Evolutionary conservation across 768 basidiomycete species (phyloP).

Genomic region (Boletus rubescentipes): DNA sequence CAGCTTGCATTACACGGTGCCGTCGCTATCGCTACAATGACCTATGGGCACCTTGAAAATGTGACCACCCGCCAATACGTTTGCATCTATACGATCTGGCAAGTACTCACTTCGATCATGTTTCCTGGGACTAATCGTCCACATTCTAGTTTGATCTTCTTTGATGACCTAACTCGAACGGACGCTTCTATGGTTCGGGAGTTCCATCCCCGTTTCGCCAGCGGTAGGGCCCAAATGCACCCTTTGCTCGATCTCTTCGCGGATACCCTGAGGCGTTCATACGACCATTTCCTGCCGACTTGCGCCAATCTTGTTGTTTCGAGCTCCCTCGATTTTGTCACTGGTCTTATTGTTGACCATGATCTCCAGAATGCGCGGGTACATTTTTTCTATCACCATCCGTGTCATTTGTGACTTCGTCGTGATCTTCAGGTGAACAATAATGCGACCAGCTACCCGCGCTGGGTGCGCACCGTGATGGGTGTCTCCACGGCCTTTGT

Average conservation of each 20-base stretch:
- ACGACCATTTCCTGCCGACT: not conserved
- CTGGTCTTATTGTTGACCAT: not conserved
- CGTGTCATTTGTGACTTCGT: too few relatives aligned
- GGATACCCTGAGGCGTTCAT: not conserved
- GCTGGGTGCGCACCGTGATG: constrained; percentile 7
- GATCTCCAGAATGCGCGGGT: not conserved
- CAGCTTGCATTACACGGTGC: constrained; percentile 3
- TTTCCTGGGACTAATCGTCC: not conserved
- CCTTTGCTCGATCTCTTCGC: constrained; percentile 1
- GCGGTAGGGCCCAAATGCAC: not conserved
- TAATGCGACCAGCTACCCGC: constrained; percentile 1
- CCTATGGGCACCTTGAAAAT: constrained; percentile 1
- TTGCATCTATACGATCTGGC: constrained; percentile 4
- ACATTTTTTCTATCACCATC: not conserved
- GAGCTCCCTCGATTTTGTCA: constrained; percentile 4
- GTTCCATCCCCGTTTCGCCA: constrained; percentile 2
- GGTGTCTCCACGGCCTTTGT: constrained; percentile 1
- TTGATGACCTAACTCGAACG: constrained; percentile 5
- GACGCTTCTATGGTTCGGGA: constrained; percentile 2
- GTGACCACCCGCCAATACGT: constrained; percentile 1
- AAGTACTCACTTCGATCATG: not conserved
- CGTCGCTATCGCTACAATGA: constrained; percentile 1
- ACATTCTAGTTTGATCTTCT: not conserved
- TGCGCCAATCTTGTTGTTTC: constrained; percentile 6
- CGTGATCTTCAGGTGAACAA: not conserved